Conservation (phyloP, 306 rosid species). For the Malus asiatica region DNA sequence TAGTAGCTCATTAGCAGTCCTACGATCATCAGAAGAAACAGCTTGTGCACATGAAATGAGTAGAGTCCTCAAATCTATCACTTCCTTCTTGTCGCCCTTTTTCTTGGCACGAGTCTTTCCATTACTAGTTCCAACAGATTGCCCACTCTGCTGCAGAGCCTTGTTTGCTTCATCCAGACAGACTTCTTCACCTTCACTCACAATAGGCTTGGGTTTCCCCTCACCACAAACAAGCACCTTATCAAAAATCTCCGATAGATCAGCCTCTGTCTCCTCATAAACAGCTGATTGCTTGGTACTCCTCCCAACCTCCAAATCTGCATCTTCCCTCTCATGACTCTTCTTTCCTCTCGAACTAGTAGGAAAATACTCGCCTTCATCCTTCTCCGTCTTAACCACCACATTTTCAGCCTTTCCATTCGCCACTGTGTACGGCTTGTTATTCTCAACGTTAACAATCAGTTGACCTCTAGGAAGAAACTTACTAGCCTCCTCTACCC, state of each 20-base stretch:
- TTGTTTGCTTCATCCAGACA: conserved; percentile 10
- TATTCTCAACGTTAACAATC: conserved; percentile 24
- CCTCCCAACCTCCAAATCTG: conserved; percentile 39
- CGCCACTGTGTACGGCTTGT: background rate
- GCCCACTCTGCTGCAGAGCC: conserved; percentile 24
- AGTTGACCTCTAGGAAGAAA: conserved; percentile 49
- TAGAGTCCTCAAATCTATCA: conserved; percentile 53
- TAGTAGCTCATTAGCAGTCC: conserved; percentile 56
- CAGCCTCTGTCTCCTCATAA: conserved; percentile 29
- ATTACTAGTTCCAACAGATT: conserved; percentile 13
- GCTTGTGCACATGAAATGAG: conserved; percentile 64
- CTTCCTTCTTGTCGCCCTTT: conserved; percentile 37
- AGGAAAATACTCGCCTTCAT: conserved; percentile 23
- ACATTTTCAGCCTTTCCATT: conserved; percentile 19
- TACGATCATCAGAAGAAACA: conserved; percentile 43
- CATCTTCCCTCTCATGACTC: conserved; percentile 40
- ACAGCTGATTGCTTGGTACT: conserved; percentile 47
- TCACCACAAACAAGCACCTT: conserved; percentile 29
- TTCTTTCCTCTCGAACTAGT: conserved; percentile 34
- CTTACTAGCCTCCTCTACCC: conserved; percentile 56
- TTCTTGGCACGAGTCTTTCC: conserved; percentile 34
- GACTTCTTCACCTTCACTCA: conserved; percentile 6
- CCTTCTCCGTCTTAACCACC: conserved; percentile 19
- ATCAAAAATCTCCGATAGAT: conserved; percentile 48
- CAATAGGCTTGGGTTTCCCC: conserved; percentile 2